Evolutionary conservation across 352 stramenopile species (phyloP), one percentile per base, ranked within the genome.

Genomic region (Thraustochytrium striatum): DNA sequence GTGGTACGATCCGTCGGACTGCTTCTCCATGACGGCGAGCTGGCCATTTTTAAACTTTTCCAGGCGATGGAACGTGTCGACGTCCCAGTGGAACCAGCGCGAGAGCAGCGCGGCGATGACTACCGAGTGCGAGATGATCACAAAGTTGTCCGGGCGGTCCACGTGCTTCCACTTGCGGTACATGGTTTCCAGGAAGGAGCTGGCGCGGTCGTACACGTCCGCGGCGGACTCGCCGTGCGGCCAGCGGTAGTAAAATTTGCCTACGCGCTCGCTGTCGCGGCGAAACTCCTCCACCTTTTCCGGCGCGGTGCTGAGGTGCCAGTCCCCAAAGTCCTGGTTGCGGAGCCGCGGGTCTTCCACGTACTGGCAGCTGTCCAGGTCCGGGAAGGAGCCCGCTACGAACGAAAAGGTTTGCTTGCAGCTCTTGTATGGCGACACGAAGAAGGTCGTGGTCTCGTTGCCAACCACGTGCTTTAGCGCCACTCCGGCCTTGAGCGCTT

Each of bases 11-110:
- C 70, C 70, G 61, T 80, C 70, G 19, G 9, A 25, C 32, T 80
- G 70, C 9, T 80, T 80, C 33, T 80, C 70, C 41, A 80, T 57
- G 39, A 80, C 70, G 41, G 70, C 70, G 30, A 80, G 55, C 58
- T 80, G 70, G 13, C 70, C 70, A 32, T 62, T 80, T 81, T 75
- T 80, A 39, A 80, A 80, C 58, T 75, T 69, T 53, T 75, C 70
- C 5, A 80, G 55, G 33, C 70, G 55, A 47, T 80, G 47, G 28
- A 80, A 80, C 11, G 70, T 80, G 25, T 52, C 53, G 7, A 80
- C 70, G 28, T 80, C 70, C 70, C 70, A 80, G 58, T 80, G 70
- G 36, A 80, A 80, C 70, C 70, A 80, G 7, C 70, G 55, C 53
- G 57, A 57, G 28, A 80, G 58, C 13, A 80, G 57, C 13, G 28